Percentiles rank a stretch among this genome's conserved stretches.
Conservation (phyloP, 257 asterid genomes). For the Solanum lignicaule region DNA sequence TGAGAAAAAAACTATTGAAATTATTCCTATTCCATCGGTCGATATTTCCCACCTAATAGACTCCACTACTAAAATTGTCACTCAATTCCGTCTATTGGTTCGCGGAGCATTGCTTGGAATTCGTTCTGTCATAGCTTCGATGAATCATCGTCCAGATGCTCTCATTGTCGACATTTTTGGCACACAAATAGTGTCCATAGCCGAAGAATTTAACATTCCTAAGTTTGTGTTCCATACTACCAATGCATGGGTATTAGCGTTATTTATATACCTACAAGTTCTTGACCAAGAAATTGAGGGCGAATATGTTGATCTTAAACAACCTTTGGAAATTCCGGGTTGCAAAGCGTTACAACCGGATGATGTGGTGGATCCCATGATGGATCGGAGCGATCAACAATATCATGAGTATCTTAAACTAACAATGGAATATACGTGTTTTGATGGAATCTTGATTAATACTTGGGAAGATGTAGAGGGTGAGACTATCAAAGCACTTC, state of each 20-base stretch:
- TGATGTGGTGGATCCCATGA: constrained; percentile 1
- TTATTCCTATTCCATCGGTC: neutral
- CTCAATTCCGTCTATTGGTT: neutral
- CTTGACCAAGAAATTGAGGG: constrained; percentile 10
- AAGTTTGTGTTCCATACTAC: neutral
- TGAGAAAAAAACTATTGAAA: neutral
- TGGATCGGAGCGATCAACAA: neutral
- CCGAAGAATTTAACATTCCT: constrained; percentile 2
- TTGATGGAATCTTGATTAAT: constrained; percentile 8
- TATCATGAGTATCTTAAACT: neutral
- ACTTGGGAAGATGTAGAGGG: constrained; percentile 12
- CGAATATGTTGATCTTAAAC: constrained; percentile 2
- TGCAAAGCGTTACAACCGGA: neutral
- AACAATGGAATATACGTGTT: neutral
- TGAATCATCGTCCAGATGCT: constrained; percentile 1
- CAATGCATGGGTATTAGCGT: neutral
- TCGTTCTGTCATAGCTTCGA: neutral
- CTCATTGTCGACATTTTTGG: constrained; percentile 10
- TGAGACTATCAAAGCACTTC: neutral
- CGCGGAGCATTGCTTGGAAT: neutral
- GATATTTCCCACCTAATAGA: neutral
- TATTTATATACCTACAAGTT: neutral
- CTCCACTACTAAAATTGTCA: neutral
- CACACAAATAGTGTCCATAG: neutral
- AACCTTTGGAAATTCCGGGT: constrained; percentile 2